Base-by-base conservation (phyloP, 73 alveolate genomes). In the Urostyla sp. region DNA sequence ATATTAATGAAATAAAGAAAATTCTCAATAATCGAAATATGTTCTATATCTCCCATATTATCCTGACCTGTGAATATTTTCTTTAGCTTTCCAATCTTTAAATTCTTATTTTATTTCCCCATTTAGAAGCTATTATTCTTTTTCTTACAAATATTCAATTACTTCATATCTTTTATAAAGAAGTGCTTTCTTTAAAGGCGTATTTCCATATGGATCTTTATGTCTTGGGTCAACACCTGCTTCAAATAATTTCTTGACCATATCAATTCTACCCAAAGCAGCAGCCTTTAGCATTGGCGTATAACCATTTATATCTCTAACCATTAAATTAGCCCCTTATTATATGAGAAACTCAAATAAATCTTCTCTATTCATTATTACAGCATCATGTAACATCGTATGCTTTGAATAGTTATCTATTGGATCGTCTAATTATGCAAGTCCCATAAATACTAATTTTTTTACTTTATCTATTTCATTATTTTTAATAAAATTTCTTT, bases 201-300 rank as follows among this genome's bases (percentile, higher is more conserved):
- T 86, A 67, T 63, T 48, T n/a, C 94, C 94, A 44, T 37, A 67
- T 1, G 90, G 90, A 67, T 86, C 94, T 18, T 31, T 80, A 67
- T 78, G 90, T 46, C 87, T 43, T 0, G 94, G 94, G 59, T 86
- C 87, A 32, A 80, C 94, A 21, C 93, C 93, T 15, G 0, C 21
- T 43, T 80, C 88, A 7, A 79, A n/a, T 18, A 86, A 60, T 44
- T 57, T 73, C 16, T 43, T 26, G 23, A 86, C 91, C 85, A 80
- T 67, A 30, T 80, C 51, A 4, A 18, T 28, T 50, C 89, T 40
- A 0, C 94, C 94, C 0, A 86, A 8, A 18, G 90, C 63, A 4
- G 94, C 94, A 28, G 94, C 94, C 49, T 86, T 86, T 10, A 86
- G 44, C 61, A 86, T 31, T 15, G 94, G 91, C 15, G 94, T 86